phyloP scores from a whole-genome alignment of 2,329 filamentous ascomycete species.

The Berkeleyomyces rouxiae region DNA sequence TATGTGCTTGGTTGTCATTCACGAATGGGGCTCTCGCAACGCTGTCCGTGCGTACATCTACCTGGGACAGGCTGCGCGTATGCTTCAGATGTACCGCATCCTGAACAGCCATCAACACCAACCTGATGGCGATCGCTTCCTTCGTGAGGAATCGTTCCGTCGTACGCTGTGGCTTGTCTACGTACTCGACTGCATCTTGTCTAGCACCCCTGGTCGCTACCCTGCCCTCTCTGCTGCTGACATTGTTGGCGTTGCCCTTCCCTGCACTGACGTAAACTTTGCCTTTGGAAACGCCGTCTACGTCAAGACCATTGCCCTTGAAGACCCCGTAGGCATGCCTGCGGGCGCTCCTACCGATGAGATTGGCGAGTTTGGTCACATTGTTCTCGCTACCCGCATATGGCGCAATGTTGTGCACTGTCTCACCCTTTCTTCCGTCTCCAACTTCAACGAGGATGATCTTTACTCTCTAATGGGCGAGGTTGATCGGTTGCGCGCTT shows the following conservation, averaged over 20 bases:
- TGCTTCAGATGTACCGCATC: conserved; percentile 48
- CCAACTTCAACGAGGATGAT: conserved; percentile 37
- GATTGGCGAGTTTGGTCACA: conserved; percentile 45
- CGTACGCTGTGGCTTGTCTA: conserved; percentile 47
- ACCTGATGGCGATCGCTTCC: conserved; percentile 39
- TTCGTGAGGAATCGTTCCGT: conserved; percentile 44
- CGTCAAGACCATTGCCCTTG: conserved; percentile 36
- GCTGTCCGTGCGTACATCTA: conserved; percentile 47
- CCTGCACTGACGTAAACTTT: conserved; percentile 45
- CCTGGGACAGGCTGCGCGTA: conserved; percentile 44
- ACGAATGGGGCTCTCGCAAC: conserved; percentile 46
- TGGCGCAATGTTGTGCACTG: conserved; percentile 47
- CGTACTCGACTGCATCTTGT: conserved; percentile 45
- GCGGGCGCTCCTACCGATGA: conserved; percentile 28
- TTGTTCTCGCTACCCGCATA: conserved; percentile 41
- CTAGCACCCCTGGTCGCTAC: conserved; percentile 43
- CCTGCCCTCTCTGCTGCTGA: conserved; percentile 38
- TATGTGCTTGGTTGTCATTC: conserved; percentile 42
- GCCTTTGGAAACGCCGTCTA: conserved; percentile 43
- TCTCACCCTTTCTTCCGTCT: conserved; percentile 36
- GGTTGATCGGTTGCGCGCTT: conserved; percentile 37
- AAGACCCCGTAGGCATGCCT: conserved; percentile 24
- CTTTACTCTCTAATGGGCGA: conserved; percentile 35
- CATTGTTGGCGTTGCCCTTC: conserved; percentile 37
- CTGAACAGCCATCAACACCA: conserved; percentile 37